Conservation (phyloP, 805 yeast species). For the Metschnikowia aberdeeniae region DNA sequence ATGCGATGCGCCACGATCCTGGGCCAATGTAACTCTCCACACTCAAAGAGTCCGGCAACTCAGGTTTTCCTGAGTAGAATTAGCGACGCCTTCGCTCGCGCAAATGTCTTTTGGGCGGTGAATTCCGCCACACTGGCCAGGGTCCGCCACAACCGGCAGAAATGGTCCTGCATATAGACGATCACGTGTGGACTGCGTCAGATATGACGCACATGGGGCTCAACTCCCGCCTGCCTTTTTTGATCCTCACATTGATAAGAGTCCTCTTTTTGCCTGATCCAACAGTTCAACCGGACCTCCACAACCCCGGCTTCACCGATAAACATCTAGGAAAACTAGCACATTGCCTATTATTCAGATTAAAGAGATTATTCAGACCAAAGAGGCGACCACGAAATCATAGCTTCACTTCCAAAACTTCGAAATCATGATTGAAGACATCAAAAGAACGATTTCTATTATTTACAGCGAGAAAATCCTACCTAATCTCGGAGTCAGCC, state of each 20-base stretch:
- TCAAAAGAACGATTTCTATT: neutral
- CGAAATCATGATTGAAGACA: slow-evolving; percentile 1
- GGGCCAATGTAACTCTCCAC: neutral
- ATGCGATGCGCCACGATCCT: neutral
- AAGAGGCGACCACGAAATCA: no score
- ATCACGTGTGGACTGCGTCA: neutral
- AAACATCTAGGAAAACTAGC: no score
- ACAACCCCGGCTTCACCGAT: no score
- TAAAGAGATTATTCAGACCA: no score
- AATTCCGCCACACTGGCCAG: neutral
- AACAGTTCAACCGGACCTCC: no score
- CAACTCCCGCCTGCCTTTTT: neutral
- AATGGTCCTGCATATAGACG: neutral
- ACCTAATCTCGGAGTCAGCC: slow-evolving; percentile 46
- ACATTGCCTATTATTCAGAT: no score
- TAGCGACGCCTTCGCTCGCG: neutral
- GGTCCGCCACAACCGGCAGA: neutral
- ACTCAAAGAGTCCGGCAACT: neutral
- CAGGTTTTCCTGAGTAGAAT: neutral
- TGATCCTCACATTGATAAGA: neutral
- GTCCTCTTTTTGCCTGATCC: no score
- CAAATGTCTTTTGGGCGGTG: no score
- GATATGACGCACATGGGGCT: neutral
- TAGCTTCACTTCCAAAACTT: no score
- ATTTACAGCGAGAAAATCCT: slow-evolving; percentile 7